phyloP scores from a whole-genome alignment of 1,284 basidiomycete genomes.

The Tilletia caries region DNA sequence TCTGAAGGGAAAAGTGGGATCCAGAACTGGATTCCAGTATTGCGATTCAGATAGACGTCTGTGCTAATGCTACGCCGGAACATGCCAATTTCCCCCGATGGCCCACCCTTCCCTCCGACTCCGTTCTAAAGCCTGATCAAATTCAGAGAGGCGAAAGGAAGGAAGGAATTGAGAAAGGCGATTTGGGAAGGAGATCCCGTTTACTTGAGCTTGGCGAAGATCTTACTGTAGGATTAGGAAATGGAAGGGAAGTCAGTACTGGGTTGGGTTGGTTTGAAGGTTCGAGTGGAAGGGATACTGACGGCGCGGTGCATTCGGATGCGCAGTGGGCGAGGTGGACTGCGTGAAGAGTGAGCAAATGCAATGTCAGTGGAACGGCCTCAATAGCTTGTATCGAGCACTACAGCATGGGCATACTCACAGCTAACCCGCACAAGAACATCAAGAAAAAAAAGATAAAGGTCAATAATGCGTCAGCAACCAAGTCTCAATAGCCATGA shows the following conservation, averaged over 20 bases:
- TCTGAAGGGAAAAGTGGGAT: too few species aligned
- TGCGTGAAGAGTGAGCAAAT: conserved; percentile 2
- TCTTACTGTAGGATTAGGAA: conserved; percentile 28
- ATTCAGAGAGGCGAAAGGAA: too few species aligned
- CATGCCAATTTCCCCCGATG: too few species aligned
- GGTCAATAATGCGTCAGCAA: background rate
- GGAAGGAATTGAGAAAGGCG: too few species aligned
- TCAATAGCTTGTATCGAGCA: too few species aligned
- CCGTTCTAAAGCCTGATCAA: too few species aligned
- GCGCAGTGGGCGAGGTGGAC: conserved; percentile 50
- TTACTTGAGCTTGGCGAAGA: conserved; percentile 46
- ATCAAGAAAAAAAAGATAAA: conserved; percentile 11
- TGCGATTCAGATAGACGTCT: too few species aligned
- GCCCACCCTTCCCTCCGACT: too few species aligned
- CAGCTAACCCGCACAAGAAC: conserved; percentile 6
- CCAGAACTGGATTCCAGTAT: too few species aligned
- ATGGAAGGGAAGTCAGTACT: background rate
- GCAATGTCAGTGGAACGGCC: too few species aligned
- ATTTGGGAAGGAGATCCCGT: background rate
- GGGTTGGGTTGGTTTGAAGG: background rate
- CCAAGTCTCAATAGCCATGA: background rate
- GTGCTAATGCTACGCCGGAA: too few species aligned
- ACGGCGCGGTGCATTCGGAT: conserved; percentile 47
- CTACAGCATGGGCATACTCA: too few species aligned
- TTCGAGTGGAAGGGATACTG: conserved; percentile 12